Base-by-base conservation (phyloP, 2,329 filamentous ascomycete genomes). In the Cladosporium sp. region DNA sequence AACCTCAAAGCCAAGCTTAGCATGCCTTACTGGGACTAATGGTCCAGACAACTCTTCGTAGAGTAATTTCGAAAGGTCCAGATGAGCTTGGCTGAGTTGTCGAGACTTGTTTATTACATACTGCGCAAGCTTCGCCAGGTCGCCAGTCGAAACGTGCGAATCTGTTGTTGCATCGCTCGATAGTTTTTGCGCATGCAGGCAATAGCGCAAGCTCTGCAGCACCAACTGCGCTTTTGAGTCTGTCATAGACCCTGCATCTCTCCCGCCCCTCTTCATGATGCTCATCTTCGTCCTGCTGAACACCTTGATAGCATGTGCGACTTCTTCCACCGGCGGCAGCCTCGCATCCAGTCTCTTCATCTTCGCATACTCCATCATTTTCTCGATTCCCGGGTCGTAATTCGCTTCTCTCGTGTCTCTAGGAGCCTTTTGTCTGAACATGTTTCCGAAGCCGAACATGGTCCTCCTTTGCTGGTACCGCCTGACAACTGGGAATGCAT, bases 361-460 rank as follows among this genome's bases (percentile, higher is more conserved):
- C 63, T 83, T 83, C 53, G 82, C 77, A 70, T 90, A 82, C 58
- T 89, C 82, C 65, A 89, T 81, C 75, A 96, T 83, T 15, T 81
- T 82, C 62, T 85, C 83, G 66, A 91, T 83, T 54, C 91, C 91
- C 0, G 84, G 88, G 66, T 85, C 88, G 60, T 86, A 76, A 65
- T 85, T 80, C 51, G 85, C 78, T 20, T 83, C 78, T 70, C 84
- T 86, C 42, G 85, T 73, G 57, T 81, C 76, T 58, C 70, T 71
- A 56, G 83, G 79, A 25, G 56, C 40, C 17, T 84, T 80, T 3
- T 83, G 75, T 61, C 78, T 70, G 64, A 89, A 71, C 57, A 69
- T 62, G 19, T 32, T 32, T 55, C 59, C 82, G 47, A 91, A 75
- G 24, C 80, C 80, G 65, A 91, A 80, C 58, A 92, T 84, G 3